Base-by-base conservation (phyloP, 495 filamentous ascomycete species). In the Aspergillus ostianus region DNA sequence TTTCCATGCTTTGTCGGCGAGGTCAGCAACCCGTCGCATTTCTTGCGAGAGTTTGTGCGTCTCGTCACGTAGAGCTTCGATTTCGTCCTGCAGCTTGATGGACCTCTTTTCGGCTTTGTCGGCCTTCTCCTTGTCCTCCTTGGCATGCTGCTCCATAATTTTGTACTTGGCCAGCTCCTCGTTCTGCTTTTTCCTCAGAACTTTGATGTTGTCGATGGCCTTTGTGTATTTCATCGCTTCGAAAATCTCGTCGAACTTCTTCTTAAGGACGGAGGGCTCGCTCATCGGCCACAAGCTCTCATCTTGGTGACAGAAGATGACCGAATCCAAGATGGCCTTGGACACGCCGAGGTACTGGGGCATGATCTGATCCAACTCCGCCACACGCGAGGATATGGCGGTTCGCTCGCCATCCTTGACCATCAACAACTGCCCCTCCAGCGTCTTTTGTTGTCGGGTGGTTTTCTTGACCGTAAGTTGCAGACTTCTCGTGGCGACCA, bases 221-320 rank as follows among this genome's bases (percentile, higher is more conserved):
- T 97, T 97, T 47, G 92, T 96, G 76, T 97, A 98, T 68, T 95
- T 96, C 74, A 89, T 76, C 7, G 94, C 94, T 72, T 98, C 95
- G 66, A 98, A 98, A 21, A 98, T 98, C 66, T 97, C 92, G 67
- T 98, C 94, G 56, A 98, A 98, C 44, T 84, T 86, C 75, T 94
- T 93, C 74, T 98, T 98, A 23, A 98, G 77, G 4, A 82, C 82
- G 0, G 78, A 71, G 0, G 93, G 91, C 67, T 95, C 91, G 65
- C 92, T 96, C 89, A 98, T 92, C 13, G 94, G 94, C 94, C 94
- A 98, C 49, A 98, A 71, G 56, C 93, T 97, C 59, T 98, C 94
- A 63, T 98, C 94, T 65, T 98, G 94, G 70, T 98, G 94, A 70
- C 94, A 98, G 74, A 98, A 98, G 63, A 98, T 97, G 67, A 98